A percentile compares a stretch with the other conserved stretches of the same genome.
These are phyloP conservation scores for Marchantia paleacea DNA, from an alignment of 225 moss, liverwort and hornwort genomes.

Conservation along the genomic window DNA sequence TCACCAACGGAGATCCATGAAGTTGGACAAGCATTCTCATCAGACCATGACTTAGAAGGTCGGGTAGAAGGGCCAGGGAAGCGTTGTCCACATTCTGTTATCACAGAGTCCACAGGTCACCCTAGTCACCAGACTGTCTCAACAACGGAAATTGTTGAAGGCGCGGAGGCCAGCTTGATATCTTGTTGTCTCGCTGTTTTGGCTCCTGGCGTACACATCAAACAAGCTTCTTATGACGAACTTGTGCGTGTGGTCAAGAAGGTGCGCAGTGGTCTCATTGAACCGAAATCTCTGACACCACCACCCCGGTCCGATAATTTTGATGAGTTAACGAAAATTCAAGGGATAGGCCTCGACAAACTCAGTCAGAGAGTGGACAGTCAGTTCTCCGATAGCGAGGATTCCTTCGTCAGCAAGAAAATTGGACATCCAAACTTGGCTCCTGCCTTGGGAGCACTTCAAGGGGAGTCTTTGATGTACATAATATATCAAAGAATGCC, in stretches of 20 bases:
- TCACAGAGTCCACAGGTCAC: neutral
- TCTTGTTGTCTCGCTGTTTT: conserved; percentile 42
- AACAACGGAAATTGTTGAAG: neutral
- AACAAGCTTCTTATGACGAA: conserved; percentile 56
- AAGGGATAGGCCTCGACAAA: neutral
- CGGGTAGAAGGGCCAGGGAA: neutral
- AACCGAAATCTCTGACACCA: conserved; percentile 22
- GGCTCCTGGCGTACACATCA: conserved; percentile 49
- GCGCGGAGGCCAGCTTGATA: conserved; percentile 14
- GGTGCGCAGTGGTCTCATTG: conserved; percentile 27
- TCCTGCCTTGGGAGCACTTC: conserved; percentile 60
- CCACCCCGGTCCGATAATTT: conserved; percentile 17
- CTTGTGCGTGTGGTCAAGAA: conserved; percentile 47
- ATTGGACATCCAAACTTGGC: conserved; percentile 60
- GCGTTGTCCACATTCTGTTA: neutral
- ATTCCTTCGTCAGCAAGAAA: neutral
- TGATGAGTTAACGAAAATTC: neutral
- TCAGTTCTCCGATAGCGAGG: conserved; percentile 7
- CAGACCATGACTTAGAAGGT: no score
- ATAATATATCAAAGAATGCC: conserved; percentile 53
- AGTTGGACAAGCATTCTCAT: neutral
- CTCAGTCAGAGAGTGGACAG: conserved; percentile 18
- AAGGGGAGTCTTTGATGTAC: conserved; percentile 56
- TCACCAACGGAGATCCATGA: neutral
- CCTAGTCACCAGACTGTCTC: conserved; percentile 7